Conservation (phyloP, 2,329 filamentous ascomycete genomes). For the Trichophyton benhamiae region DNA sequence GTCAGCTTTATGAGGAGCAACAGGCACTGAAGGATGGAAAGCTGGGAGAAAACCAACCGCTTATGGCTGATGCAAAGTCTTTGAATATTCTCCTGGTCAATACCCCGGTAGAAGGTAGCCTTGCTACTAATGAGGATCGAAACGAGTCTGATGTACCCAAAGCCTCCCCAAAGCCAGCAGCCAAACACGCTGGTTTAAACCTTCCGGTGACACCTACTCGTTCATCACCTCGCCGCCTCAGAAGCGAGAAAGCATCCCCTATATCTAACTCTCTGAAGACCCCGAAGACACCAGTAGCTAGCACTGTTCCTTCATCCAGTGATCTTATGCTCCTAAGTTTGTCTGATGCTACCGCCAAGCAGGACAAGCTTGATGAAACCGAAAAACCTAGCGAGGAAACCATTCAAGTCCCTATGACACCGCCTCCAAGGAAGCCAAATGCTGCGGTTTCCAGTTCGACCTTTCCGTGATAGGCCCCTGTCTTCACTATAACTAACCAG, state of each 20-base stretch:
- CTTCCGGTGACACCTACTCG: background rate
- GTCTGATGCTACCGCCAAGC: background rate
- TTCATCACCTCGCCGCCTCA: background rate
- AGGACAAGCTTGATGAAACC: background rate
- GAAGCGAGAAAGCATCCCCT: background rate
- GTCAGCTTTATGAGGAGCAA: slow-evolving; percentile 50
- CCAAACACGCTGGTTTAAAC: background rate
- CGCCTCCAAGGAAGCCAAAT: background rate
- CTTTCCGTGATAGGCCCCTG: background rate
- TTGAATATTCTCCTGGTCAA: slow-evolving; percentile 12
- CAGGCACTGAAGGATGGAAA: slow-evolving; percentile 18
- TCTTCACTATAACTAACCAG: background rate
- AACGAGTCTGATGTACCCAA: background rate
- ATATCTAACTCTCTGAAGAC: background rate
- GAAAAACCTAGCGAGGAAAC: background rate
- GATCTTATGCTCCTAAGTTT: background rate
- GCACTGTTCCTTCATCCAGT: background rate
- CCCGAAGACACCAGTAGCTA: background rate
- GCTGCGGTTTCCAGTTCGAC: background rate
- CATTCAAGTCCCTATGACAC: background rate
- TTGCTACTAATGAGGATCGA: background rate
- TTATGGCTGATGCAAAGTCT: slow-evolving; percentile 11
- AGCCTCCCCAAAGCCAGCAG: background rate
- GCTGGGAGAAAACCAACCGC: background rate
- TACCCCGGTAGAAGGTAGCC: background rate